phyloP scores from a whole-genome alignment of 2,329 filamentous ascomycete species.

The Aspergillus novoparasiticus region DNA sequence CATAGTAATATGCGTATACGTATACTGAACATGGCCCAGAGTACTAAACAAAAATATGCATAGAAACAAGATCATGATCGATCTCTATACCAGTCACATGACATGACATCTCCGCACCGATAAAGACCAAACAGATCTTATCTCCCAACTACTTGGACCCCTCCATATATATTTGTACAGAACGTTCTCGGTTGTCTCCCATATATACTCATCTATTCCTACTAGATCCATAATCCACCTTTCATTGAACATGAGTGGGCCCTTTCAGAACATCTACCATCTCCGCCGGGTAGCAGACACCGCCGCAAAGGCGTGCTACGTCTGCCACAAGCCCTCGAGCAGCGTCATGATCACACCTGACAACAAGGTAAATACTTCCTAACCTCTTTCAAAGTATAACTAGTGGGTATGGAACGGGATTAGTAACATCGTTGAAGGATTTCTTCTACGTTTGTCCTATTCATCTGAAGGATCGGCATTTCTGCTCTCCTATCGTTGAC shows the following conservation, averaged over 20 bases:
- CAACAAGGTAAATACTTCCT: slow-evolving; percentile 66
- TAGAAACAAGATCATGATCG: not conserved
- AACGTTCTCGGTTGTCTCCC: not conserved
- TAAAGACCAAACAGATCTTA: not conserved
- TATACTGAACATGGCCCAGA: not conserved
- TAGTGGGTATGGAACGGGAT: too few species aligned
- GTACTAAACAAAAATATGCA: not conserved
- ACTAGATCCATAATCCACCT: not conserved
- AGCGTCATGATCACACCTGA: slow-evolving; percentile 88
- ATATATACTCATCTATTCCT: not conserved
- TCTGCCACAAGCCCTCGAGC: slow-evolving; percentile 86
- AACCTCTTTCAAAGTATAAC: not conserved
- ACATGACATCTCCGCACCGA: slow-evolving; percentile 11
- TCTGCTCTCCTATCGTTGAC: slow-evolving; percentile 64
- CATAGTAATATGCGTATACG: not conserved
- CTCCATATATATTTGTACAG: not conserved
- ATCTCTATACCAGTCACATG: slow-evolving; percentile 12
- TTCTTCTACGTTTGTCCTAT: slow-evolving; percentile 88
- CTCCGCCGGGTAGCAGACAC: slow-evolving; percentile 84
- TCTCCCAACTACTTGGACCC: not conserved
- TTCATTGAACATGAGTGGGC: slow-evolving; percentile 20
- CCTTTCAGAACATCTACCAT: slow-evolving; percentile 75
- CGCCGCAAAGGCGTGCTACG: slow-evolving; percentile 80
- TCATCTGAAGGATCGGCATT: slow-evolving; percentile 81
- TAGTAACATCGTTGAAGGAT: slow-evolving; percentile 54